Base-by-base conservation (phyloP, 2,329 filamentous ascomycete genomes). In the Rhynchosporium agropyri region DNA sequence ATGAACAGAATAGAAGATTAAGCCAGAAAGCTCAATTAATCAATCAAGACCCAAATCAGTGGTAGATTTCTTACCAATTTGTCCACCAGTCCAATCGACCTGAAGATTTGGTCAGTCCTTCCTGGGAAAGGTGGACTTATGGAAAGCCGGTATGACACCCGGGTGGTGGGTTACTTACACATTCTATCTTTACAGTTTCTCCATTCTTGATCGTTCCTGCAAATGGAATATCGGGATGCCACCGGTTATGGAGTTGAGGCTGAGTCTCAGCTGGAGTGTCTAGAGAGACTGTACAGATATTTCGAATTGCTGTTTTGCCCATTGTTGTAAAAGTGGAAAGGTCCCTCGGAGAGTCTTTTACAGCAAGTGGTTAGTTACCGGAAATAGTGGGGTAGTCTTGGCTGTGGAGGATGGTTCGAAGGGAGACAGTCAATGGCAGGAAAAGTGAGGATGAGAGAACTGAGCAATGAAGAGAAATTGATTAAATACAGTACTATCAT, bases 151-250 rank as follows among this genome's bases (percentile, higher is more conserved):
- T 20, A 20, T 20, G 20, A 20, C 20, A 20, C 1, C 20, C 1
- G 20, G 20, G 57, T 43, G 43, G 4, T 20, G 28, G 15, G 9
- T 63, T 28, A 61, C 58, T 29, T 68, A 73, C 80, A 72, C 93
- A 97, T 80, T 97, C 91, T 68, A 97, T 96, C 77, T 96, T 96
- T 68, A 97, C 92, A 0, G 90, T 90, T 77, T 97, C 93, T 36
- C 88, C 89, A 72, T 93, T 87, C 70, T 89, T 87, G 72, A 97
- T 92, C 1, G 83, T 86, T 38, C 82, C 89, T 57, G 82, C 83
- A 61, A 83, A 85, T 0, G 93, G 93, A 58, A 96, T 89, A 68
- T 96, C 92, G 42, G 93, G 93, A 73, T 97, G 93, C 93, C 92
- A 97, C 75, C 92, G 83, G 73, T 97, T 97, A 77, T 94, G 90